These are phyloP conservation scores for Pilasporangium apinafurcum DNA, from an alignment of 352 stramenopile genomes.

Conservation along the genomic window DNA sequence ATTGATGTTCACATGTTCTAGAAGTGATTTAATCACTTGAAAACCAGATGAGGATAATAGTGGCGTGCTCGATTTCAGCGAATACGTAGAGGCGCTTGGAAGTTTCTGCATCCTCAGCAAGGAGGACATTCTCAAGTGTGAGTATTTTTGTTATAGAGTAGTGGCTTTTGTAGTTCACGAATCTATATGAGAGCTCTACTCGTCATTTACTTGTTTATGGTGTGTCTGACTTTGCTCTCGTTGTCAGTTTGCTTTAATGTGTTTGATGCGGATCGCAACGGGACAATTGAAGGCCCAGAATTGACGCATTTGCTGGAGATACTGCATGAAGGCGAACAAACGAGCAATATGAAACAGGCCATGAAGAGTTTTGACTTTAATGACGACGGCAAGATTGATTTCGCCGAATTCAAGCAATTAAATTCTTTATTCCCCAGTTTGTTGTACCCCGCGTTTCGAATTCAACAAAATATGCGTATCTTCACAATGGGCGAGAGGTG, in stretches of 20 bases:
- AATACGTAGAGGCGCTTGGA: conserved; percentile 71
- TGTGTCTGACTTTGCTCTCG: not conserved
- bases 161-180: not conserved
- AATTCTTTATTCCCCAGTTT: conserved; percentile 58
- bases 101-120: conserved; percentile 72
- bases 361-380: conserved; percentile 65
- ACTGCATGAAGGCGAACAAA: conserved; percentile 50
- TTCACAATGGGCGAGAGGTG: conserved; percentile 57
- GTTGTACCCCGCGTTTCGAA: conserved; percentile 61
- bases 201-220: not conserved
- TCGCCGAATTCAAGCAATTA: conserved; percentile 59
- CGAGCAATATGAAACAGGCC: conserved; percentile 66
- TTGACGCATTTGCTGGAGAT: conserved; percentile 61
- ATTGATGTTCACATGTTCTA: not conserved
- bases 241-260: conserved; percentile 69
- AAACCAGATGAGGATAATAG: conserved; percentile 56
- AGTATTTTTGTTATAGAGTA: too few relatives aligned
- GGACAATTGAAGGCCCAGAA: conserved; percentile 64
- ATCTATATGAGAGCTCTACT: too few relatives aligned
- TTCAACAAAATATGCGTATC: conserved; percentile 70
- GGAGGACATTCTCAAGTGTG: conserved; percentile 72
- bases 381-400: conserved; percentile 67
- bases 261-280: conserved; percentile 65
- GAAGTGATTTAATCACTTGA: not conserved
- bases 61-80: conserved; percentile 62